These are phyloP conservation scores for Eremochloa ophiuroides DNA, from an alignment of 176 grass and related monocot genomes.

Conservation along the genomic window DNA sequence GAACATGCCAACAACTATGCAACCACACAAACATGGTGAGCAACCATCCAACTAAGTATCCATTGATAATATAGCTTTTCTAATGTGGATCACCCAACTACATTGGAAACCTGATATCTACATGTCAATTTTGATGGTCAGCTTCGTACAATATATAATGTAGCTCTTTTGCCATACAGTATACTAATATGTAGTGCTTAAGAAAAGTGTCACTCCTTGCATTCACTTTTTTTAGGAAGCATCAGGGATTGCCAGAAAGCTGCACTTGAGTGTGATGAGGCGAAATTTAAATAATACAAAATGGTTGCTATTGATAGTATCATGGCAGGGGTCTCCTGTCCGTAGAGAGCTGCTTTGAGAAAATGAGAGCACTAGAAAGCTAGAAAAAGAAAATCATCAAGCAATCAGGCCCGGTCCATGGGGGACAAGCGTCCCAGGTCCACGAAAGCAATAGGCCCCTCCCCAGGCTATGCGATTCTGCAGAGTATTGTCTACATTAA, in stretches of 20 bases:
- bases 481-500: neutral
- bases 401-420: no score
- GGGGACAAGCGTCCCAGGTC: no score
- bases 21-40: no score
- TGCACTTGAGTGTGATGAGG: constrained; percentile 49
- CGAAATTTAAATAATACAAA: constrained; percentile 44
- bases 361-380: constrained; percentile 27
- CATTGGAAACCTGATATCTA: no score
- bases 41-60: no score
- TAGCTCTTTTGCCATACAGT: neutral
- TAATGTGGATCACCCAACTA: no score
- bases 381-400: neutral
- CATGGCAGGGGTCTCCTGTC: neutral
- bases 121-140: neutral
- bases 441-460: no score
- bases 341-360: constrained; percentile 24
- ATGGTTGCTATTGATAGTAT: constrained; percentile 22
- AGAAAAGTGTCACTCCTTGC: neutral
- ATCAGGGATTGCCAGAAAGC: constrained; percentile 53
- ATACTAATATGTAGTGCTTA: neutral
- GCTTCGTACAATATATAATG: neutral
- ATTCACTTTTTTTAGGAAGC: constrained; percentile 18
- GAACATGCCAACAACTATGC: no score
- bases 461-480: no score
- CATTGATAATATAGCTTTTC: no score